Evolutionary conservation across 2,329 filamentous ascomycete species (phyloP).

Genomic region (Dactylellina sp.): DNA sequence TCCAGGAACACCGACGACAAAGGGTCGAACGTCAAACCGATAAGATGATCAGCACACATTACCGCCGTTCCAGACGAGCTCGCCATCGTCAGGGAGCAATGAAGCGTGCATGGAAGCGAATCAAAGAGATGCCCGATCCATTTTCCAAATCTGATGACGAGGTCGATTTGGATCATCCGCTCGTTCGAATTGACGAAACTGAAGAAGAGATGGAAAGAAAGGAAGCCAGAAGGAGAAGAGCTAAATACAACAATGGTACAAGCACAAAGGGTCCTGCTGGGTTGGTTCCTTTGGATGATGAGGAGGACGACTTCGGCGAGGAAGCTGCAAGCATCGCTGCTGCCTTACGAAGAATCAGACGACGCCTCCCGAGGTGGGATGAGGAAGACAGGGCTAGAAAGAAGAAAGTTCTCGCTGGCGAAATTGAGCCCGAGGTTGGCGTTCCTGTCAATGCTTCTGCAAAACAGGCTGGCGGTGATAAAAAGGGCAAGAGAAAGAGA

Average conservation of each 20-base stretch:
- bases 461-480: neutral
- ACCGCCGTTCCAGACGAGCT: conserved; percentile 67
- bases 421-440: conserved; percentile 63
- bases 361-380: conserved; percentile 79
- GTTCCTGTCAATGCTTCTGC: conserved; percentile 64
- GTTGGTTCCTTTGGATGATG: conserved; percentile 73
- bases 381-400: conserved; percentile 63
- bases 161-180: conserved; percentile 62
- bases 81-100: conserved; percentile 76
- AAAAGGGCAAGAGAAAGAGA: conserved; percentile 31
- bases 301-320: conserved; percentile 78
- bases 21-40: conserved; percentile 85
- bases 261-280: conserved; percentile 62
- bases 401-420: conserved; percentile 29
- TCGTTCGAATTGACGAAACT: conserved; percentile 61
- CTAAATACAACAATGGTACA: conserved; percentile 57
- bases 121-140: conserved; percentile 69
- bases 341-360: conserved; percentile 72
- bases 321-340: conserved; percentile 76
- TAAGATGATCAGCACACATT: conserved; percentile 67
- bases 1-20: conserved; percentile 80
- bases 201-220: conserved; percentile 67
- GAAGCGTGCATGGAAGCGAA: conserved; percentile 74
- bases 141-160: conserved; percentile 75
- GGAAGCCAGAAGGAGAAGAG: conserved; percentile 30